These are phyloP conservation scores for Syncephalastrum racemosum DNA, from an alignment of 371 early-diverging fungal species.

Conservation along the genomic window DNA sequence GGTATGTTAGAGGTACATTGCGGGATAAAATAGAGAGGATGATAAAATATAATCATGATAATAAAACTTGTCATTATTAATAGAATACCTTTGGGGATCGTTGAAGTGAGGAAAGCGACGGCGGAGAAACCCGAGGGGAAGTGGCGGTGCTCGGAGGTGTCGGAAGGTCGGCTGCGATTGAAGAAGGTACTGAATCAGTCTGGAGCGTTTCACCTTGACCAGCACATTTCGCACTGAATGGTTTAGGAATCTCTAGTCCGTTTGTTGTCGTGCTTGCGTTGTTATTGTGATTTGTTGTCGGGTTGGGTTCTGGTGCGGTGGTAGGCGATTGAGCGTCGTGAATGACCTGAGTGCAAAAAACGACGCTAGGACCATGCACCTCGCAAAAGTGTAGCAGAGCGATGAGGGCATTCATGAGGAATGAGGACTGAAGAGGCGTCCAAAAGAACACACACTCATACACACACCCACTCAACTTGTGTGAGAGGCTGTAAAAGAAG, in stretches of 20 bases:
- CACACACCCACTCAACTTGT: too few species aligned
- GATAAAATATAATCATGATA: too few species aligned
- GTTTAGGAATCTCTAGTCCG: too few species aligned
- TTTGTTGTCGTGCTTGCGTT: too few species aligned
- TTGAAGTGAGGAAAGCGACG: conserved; percentile 13
- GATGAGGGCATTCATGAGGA: conserved; percentile 52
- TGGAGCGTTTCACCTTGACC: background rate
- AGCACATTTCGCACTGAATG: too few species aligned
- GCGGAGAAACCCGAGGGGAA: conserved; percentile 14
- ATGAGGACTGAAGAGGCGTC: too few species aligned
- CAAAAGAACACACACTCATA: too few species aligned
- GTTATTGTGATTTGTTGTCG: too few species aligned
- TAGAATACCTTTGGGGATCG: conserved; percentile 7
- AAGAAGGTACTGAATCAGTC: conserved; percentile 13
- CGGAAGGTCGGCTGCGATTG: conserved; percentile 17
- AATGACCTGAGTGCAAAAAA: conserved; percentile 57
- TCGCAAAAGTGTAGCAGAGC: conserved; percentile 61
- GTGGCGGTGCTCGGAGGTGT: conserved; percentile 15
- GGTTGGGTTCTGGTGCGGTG: conserved; percentile 3
- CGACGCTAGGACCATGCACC: conserved; percentile 57
- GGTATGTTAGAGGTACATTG: too few species aligned
- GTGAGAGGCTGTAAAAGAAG: too few species aligned
- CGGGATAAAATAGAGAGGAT: too few species aligned
- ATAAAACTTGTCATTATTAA: conserved; percentile 1
- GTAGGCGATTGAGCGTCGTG: conserved; percentile 25